Evolutionary conservation across 2,329 filamentous ascomycete species (phyloP), one percentile per base, ranked within the genome.

Genomic region (Aspergillus spinulosporus): DNA sequence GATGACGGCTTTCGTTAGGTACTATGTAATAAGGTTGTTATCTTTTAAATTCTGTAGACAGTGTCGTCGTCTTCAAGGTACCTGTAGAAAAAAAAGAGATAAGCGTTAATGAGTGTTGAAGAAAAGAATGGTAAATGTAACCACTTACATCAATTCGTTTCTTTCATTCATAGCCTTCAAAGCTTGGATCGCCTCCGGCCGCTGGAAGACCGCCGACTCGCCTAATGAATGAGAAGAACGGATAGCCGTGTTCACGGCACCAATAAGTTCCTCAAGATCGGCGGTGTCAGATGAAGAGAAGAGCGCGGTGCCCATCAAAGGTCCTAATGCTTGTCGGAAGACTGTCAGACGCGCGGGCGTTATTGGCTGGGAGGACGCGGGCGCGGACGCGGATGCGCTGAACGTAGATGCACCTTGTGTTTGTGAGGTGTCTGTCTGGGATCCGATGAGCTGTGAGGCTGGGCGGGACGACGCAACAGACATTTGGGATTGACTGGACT

Each of bases 111-210:
- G n/a, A 21, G 21, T 21, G 21, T 21, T 26, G 40, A 9, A 12
- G 32, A 21, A 11, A 14, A 5, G 8, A 14, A 36, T 8, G 11
- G 37, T 28, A 11, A 3, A 21, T 21, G 21, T 29, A 48, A 37
- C 12, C 21, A 85, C 89, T 84, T 79, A 93, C 92, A 99, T 99
- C 69, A 99, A 87, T 78, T 93, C 87, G 73, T 97, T 97, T 65
- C 82, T 80, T 62, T 89, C 86, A 66, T 90, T 88, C 84, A 99
- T 87, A 70, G 83, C 86, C 74, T 85, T 84, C 55, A 99, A 78
- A 44, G 91, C 92, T 72, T 87, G 84, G 56, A 88, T 77, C 0
- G 89, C 90, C 74, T 99, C 94, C 0, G 78, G 79, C 37, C 82
- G 82, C 28, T 79, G 82, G 75, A 96, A 99, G 37, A 80, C 74